Evolutionary conservation across 176 grass and related monocot genomes (phyloP).

Genomic region (Carex parvula): DNA sequence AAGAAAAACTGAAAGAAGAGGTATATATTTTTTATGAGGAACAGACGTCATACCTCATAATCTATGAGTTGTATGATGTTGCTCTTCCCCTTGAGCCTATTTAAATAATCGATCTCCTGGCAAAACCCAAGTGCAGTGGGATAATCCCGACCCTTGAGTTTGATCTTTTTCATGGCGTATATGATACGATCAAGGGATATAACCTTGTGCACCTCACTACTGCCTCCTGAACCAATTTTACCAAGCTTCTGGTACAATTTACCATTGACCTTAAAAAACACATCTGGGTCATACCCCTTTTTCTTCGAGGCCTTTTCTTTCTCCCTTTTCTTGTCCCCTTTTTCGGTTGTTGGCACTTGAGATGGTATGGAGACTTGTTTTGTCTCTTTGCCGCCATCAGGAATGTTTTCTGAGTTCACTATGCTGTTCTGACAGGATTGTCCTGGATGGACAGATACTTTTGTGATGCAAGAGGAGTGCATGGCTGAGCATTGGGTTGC

Average conservation of each 20-base stretch:
- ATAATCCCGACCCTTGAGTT: constrained; percentile 92
- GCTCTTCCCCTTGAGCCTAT: constrained; percentile 79
- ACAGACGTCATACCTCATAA: constrained; percentile 59
- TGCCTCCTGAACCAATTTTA: constrained; percentile 94
- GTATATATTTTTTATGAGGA: not conserved
- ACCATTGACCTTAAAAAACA: constrained; percentile 84
- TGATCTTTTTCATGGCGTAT: constrained; percentile 96
- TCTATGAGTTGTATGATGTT: constrained; percentile 97
- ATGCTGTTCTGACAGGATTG: constrained; percentile 33
- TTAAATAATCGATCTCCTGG: constrained; percentile 92
- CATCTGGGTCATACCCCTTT: constrained; percentile 66
- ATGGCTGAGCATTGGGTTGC: constrained; percentile 53
- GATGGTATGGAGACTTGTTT: constrained; percentile 34
- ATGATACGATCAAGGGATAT: constrained; percentile 77
- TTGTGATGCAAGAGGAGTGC: constrained; percentile 33
- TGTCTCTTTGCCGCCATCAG: constrained; percentile 20
- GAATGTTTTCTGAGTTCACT: constrained; percentile 38
- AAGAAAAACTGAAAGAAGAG: not conserved
- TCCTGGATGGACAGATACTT: constrained; percentile 29
- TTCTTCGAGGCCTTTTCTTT: constrained; percentile 58
- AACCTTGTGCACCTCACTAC: constrained; percentile 96
- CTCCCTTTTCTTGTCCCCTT: constrained; percentile 38
- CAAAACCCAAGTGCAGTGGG: constrained; percentile 86
- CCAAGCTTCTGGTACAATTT: constrained; percentile 96
- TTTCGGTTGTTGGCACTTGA: constrained; percentile 40